phyloP scores from a whole-genome alignment of 306 rosid genomes.

The Malus fusca region DNA sequence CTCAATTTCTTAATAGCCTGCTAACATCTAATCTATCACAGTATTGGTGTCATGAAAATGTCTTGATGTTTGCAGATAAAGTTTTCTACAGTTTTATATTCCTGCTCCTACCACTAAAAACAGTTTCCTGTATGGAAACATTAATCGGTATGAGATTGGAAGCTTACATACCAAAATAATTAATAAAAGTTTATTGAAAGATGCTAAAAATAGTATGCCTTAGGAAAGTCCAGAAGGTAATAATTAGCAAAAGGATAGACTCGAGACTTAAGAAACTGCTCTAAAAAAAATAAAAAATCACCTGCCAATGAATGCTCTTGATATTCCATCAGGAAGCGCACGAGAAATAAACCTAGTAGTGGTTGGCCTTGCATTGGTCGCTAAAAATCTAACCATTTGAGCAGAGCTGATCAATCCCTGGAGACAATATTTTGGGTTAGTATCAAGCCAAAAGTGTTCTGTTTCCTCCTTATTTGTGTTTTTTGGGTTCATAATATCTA shows the following conservation, averaged over 20 bases:
- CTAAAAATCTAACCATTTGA: constrained; percentile 79
- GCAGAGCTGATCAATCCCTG: constrained; percentile 99
- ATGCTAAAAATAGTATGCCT: not conserved
- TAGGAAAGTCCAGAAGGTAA: not conserved
- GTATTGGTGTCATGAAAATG: not conserved
- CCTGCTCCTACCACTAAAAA: not conserved
- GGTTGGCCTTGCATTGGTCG: constrained; percentile 93
- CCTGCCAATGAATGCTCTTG: constrained; percentile 98
- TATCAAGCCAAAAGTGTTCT: not conserved
- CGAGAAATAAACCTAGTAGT: constrained; percentile 70
- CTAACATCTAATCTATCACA: not conserved
- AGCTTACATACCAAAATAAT: not conserved
- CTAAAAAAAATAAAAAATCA: constrained; percentile 16
- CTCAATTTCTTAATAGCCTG: not conserved
- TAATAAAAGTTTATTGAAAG: not conserved
- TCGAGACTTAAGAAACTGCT: not conserved
- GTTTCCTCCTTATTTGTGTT: not conserved
- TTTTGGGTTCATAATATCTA: not conserved
- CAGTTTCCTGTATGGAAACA: not conserved
- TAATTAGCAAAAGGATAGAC: not conserved
- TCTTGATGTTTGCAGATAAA: not conserved
- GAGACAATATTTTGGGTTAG: constrained; percentile 29
- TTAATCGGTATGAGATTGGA: not conserved
- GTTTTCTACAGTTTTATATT: not conserved
- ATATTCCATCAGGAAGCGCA: constrained; percentile 63